phyloP scores from a whole-genome alignment of 768 basidiomycete species.

The Kwoniella sp. region DNA sequence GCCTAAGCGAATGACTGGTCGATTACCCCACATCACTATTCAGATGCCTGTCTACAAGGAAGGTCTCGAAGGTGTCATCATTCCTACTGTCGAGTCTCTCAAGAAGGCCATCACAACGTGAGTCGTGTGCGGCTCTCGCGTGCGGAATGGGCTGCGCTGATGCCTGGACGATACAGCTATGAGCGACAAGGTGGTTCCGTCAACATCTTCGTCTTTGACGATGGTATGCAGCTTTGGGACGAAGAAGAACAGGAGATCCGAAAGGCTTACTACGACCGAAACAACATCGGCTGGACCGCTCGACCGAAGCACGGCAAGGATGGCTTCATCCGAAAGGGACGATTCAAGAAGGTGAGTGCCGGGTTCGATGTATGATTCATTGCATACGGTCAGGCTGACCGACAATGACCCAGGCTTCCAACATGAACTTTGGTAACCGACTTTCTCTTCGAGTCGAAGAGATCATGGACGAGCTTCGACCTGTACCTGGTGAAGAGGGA shows the following conservation, averaged over 20 bases:
- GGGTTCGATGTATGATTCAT: too few relatives aligned
- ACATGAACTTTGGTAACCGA: conserved; percentile 80
- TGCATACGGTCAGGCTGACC: not conserved
- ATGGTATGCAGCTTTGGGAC: conserved; percentile 71
- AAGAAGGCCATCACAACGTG: conserved; percentile 84
- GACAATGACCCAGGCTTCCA: conserved; percentile 62
- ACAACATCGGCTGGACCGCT: conserved; percentile 79
- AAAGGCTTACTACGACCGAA: conserved; percentile 69
- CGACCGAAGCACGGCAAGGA: conserved; percentile 71
- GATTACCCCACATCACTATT: conserved; percentile 56
- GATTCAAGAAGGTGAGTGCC: conserved; percentile 79
- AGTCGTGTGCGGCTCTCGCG: not conserved
- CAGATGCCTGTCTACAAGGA: conserved; percentile 85
- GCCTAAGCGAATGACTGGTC: conserved; percentile 40
- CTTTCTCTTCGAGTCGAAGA: conserved; percentile 68
- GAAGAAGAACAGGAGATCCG: conserved; percentile 69
- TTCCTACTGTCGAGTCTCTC: conserved; percentile 64
- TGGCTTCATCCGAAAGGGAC: conserved; percentile 77
- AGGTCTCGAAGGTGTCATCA: conserved; percentile 61
- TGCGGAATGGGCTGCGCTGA: too few relatives aligned
- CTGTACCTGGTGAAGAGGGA: conserved; percentile 57
- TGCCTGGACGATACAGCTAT: conserved; percentile 51
- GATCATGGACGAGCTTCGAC: conserved; percentile 59
- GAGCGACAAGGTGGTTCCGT: conserved; percentile 83
- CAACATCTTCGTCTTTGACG: conserved; percentile 68